Evolutionary conservation across 2,329 filamentous ascomycete species (phyloP), one percentile per base, ranked within the genome.

Genomic region (Epichloe uncinata): DNA sequence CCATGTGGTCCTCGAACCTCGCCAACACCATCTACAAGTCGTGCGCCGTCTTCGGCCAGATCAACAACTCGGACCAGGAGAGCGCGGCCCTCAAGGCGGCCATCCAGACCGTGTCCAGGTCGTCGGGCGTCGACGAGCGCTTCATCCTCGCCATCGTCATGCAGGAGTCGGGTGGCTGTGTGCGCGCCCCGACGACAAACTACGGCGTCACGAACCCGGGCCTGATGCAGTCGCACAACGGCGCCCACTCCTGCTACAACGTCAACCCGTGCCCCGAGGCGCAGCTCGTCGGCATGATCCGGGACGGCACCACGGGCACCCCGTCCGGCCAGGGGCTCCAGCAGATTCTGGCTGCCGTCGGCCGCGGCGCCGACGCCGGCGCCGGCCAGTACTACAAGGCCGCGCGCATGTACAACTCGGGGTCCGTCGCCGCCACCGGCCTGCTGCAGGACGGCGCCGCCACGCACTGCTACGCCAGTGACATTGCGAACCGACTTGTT

Each of bases 331-430:
- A 69, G 22, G 73, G 71, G 1, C 60, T 75, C 13, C n/a, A 60
- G 61, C 38, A 67, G 71, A 53, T 62, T 60, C 47, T 54, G 71
- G 42, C 57, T 56, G 20, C 51, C 64, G 49, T 50, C 61, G 15
- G 59, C 57, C 5, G 58, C 56, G 15, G 18, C 13, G 37, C 35
- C 57, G 15, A 20, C 18, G 46, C 30, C 16, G 12, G 5, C 47
- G 46, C 41, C 16, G 5, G 5, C 40, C 54, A 50, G 16, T 74
- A 65, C 60, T 75, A 74, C 58, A 66, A 62, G 45, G 71, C 69
- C 0, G 69, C 71, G n/a, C 63, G 72, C 35, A 66, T 69, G 36
- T 76, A 75, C 63, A 76, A 77, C 58, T 70, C 69, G n/a, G 73
- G 73, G 15, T 61, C 59, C 20, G 56, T 73, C 57, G 52, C 60